Conservation (phyloP, 1,284 basidiomycete species). For the Mycena sp. region DNA sequence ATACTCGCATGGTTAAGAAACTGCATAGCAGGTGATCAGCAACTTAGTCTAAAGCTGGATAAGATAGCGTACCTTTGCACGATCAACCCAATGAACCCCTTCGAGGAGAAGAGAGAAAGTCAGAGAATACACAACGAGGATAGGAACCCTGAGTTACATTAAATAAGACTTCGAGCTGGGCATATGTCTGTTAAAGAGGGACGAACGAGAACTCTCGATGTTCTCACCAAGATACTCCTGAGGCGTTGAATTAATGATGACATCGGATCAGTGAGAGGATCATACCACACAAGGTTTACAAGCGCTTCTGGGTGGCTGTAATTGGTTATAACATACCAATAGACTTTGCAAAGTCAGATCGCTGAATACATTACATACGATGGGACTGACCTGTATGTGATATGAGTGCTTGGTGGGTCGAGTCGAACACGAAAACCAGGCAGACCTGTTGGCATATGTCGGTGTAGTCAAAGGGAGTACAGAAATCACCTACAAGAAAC, state of each 20-base stretch:
- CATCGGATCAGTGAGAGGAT: conserved; percentile 26
- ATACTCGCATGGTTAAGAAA: conserved; percentile 62
- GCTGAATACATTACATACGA: neutral
- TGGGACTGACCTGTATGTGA: conserved; percentile 55
- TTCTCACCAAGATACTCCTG: conserved; percentile 58
- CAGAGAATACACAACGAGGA: neutral
- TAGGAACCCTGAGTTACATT: conserved; percentile 47
- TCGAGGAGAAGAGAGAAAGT: conserved; percentile 4
- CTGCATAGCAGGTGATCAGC: conserved; percentile 36
- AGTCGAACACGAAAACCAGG: conserved; percentile 57
- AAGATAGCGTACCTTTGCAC: conserved; percentile 56
- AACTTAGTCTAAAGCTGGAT: neutral
- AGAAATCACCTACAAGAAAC: conserved; percentile 47
- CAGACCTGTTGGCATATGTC: conserved; percentile 45
- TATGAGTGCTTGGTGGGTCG: conserved; percentile 59
- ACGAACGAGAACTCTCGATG: neutral
- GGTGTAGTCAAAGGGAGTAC: neutral
- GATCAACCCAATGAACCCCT: conserved; percentile 62
- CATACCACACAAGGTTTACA: conserved; percentile 54
- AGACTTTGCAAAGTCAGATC: conserved; percentile 45
- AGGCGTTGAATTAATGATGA: conserved; percentile 5
- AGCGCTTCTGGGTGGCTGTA: conserved; percentile 53
- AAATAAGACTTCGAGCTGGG: conserved; percentile 61
- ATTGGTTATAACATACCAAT: conserved; percentile 61
- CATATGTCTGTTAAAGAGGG: neutral